Evolutionary conservation across 768 basidiomycete genomes (phyloP), one percentile per base, ranked within the genome.

Genomic region (Pisolithus marmoratus): DNA sequence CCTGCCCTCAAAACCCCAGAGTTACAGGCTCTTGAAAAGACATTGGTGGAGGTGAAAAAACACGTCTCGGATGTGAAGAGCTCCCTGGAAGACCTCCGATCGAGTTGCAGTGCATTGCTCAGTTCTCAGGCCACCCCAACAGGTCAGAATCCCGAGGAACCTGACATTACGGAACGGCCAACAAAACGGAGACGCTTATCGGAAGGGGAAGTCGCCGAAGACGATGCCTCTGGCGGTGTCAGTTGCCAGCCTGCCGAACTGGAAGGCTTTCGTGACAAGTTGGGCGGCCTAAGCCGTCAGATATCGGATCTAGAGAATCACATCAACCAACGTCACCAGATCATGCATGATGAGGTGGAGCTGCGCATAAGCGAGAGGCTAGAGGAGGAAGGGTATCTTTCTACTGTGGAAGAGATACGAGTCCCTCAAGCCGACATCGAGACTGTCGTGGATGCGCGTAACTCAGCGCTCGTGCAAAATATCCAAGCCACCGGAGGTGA

Each of bases 241-340:
- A 51, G 41, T 38, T 15, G 15, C 40, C 27, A 52, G 48, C n/a
- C 50, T n/a, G 46, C 3, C 20, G 65, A 65, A 27, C 42, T 68
- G 27, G 67, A 65, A 22, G 50, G 19, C 4, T 57, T 73, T 26
- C 58, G 54, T 19, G 69, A 70, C 12, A 56, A 59, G n/a, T 53
- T 75, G 50, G 31, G 45, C 23, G 47, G 49, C 4, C 61, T 74
- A 7, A 63, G 65, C 12, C 48, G 51, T 41, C 63, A 65, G 15
- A 50, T 75, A 34, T 3, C 53, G 23, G 68, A 71, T 19, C 58
- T 75, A 23, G 61, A 70, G 54, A 72, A 74, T 49, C 66, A 69
- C 42, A 55, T 74, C 20, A 58, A 53, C 3, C 73, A 74, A 54
- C 67, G 66, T 49, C 61, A 72, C 49, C 38, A 45, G 23, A 51